Evolutionary conservation across 345 rosid species (phyloP).

Genomic region (Psidium guajava): DNA sequence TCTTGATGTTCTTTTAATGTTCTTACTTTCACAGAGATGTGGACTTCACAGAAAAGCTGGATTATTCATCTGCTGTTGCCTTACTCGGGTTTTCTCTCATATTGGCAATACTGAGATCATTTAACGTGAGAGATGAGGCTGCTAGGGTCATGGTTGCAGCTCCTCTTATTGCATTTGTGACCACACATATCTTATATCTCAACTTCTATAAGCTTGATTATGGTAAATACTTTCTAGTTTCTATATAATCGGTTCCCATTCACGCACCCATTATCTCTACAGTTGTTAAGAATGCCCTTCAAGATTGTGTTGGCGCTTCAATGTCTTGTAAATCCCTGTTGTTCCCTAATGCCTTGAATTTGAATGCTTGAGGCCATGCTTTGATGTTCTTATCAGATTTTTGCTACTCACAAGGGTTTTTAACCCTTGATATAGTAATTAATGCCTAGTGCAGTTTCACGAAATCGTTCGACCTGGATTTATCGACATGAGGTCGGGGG

Average conservation of each 20-base stretch:
- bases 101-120: constrained; percentile 56
- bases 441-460: neutral
- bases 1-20: neutral
- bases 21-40: constrained; percentile 46
- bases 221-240: constrained; percentile 28
- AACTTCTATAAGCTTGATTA: constrained; percentile 69
- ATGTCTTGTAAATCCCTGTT: neutral
- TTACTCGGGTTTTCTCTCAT: constrained; percentile 57
- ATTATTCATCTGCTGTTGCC: constrained; percentile 74
- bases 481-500: neutral
- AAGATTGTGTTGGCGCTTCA: neutral
- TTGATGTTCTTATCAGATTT: neutral
- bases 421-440: neutral
- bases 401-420: neutral
- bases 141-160: constrained; percentile 79
- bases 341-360: neutral
- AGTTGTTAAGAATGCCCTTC: neutral
- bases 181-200: constrained; percentile 77
- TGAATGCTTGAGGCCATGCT: neutral
- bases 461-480: neutral
- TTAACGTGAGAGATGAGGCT: constrained; percentile 61
- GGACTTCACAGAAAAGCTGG: constrained; percentile 70
- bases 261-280: neutral
- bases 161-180: constrained; percentile 67
- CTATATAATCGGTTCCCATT: neutral